phyloP scores from a whole-genome alignment of 1,139 yeast species.

The Blastobotrys indianensis region DNA sequence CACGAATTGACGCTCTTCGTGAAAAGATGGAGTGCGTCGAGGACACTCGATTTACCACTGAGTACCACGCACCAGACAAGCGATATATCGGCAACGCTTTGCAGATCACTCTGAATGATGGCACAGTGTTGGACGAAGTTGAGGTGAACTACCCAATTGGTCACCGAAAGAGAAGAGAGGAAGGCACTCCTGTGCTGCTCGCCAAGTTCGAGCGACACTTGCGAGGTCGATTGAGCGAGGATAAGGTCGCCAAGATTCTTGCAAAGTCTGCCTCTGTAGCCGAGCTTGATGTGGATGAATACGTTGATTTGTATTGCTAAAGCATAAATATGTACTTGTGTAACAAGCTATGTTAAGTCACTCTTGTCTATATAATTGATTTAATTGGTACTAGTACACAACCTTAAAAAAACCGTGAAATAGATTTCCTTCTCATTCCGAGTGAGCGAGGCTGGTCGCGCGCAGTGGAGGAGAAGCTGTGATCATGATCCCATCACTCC shows the following conservation, averaged over 20 bases:
- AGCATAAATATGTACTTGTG: too few species aligned
- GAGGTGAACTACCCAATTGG: slow-evolving; percentile 54
- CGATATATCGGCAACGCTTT: slow-evolving; percentile 53
- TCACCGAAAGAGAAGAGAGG: slow-evolving; percentile 51
- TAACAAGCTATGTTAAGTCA: too few species aligned
- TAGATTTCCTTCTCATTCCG: too few species aligned
- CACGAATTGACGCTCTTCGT: slow-evolving; percentile 47
- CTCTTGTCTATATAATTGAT: too few species aligned
- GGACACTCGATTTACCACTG: slow-evolving; percentile 43
- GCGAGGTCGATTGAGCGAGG: slow-evolving; percentile 39
- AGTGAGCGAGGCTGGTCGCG: too few species aligned
- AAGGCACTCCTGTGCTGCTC: slow-evolving; percentile 50
- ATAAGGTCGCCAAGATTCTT: slow-evolving; percentile 38
- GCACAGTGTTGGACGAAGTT: slow-evolving; percentile 47
- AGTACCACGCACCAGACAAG: slow-evolving; percentile 52
- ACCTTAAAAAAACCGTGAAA: too few species aligned
- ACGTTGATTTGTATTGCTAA: slow-evolving; percentile 39
- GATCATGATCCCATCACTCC: too few species aligned
- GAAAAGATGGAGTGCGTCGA: slow-evolving; percentile 50
- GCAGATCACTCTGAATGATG: slow-evolving; percentile 47
- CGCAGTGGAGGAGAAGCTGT: too few species aligned
- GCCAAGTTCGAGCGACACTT: slow-evolving; percentile 48
- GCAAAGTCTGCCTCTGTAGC: slow-evolving; percentile 35
- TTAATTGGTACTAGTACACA: too few species aligned
- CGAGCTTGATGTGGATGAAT: slow-evolving; percentile 44